Evolutionary conservation across 1,284 basidiomycete species (phyloP), one percentile per base, ranked within the genome.

Genomic region (Sutorius eximius): DNA sequence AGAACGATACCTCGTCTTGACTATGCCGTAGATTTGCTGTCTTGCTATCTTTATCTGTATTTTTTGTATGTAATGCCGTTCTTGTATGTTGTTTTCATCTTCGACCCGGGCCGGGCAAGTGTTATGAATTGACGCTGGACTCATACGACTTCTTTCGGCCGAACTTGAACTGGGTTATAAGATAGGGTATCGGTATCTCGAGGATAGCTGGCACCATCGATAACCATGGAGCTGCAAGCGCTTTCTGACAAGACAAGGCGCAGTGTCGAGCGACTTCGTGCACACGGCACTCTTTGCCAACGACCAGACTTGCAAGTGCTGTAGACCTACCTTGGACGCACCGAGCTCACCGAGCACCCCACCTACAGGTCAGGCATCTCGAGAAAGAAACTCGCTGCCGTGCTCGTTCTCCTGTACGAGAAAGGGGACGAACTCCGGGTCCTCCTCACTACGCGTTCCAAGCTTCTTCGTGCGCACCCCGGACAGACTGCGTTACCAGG

Each of bases 401-500:
- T 95, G 0, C 77, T 95, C 2, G 82, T 94, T 3, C 74, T 91
- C 5, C 73, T 95, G 0, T 95, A 85, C 61, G 87, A 93, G 67
- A 73, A 80, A 27, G 77, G 76, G 3, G 85, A 80, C 11, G 70
- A 80, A 44, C 73, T 95, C 4, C 81, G 86, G 13, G 91, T 95
- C 2, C 75, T 95, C 15, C 75, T 95, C 45, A 95, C 93, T 0
- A 95, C 92, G 2, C 81, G 93, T 12, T 89, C 91, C 2, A 91
- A 90, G 71, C 73, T 77, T 5, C 75, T 95, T 22, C 78, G 92
- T 52, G 81, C 85, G 0, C 89, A 92, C 69, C 85, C 89, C 2
- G 89, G 87, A 20, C 86, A 90, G 63, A 89, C 87, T 40, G 91
- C 92, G 2, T 70, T 95, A 0, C 93, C 93, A 0, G 93, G 93